phyloP scores from a whole-genome alignment of 1,284 basidiomycete genomes.

The Microbotryum scabiosae region DNA sequence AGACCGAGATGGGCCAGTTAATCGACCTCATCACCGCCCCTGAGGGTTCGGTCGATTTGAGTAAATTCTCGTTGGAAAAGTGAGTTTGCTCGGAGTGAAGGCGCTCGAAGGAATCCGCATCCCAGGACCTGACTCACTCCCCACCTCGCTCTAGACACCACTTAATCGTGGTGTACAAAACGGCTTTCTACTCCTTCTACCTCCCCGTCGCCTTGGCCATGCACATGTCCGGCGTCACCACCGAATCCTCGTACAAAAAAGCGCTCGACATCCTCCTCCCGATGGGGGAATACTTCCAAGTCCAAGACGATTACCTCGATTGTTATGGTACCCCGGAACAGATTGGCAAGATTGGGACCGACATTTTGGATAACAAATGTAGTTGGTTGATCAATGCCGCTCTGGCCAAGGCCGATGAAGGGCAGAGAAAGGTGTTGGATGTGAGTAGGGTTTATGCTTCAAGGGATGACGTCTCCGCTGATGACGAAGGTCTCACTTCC shows the following conservation, averaged over 20 bases:
- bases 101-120: not conserved
- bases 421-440: conserved; percentile 51
- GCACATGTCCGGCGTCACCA: conserved; percentile 62
- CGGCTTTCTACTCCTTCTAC: conserved; percentile 97
- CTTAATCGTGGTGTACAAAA: conserved; percentile 95
- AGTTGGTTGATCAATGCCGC: conserved; percentile 94
- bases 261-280: conserved; percentile 80
- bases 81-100: conserved; percentile 39
- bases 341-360: conserved; percentile 95
- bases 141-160: conserved; percentile 54
- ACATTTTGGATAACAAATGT: conserved; percentile 99
- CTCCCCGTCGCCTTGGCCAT: conserved; percentile 93
- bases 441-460: conserved; percentile 31
- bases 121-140: not conserved
- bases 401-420: conserved; percentile 57
- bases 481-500: no score
- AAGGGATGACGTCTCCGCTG: no score
- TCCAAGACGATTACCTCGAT: conserved; percentile 97
- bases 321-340: conserved; percentile 81
- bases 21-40: conserved; percentile 93
- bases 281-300: conserved; percentile 96
- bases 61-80: conserved; percentile 74
- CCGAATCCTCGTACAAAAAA: conserved; percentile 62
- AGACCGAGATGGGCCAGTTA: conserved; percentile 93
- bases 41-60: conserved; percentile 77